Conservation (phyloP, 164 flowering plant genomes). For the Cinnamomum micranthum region DNA sequence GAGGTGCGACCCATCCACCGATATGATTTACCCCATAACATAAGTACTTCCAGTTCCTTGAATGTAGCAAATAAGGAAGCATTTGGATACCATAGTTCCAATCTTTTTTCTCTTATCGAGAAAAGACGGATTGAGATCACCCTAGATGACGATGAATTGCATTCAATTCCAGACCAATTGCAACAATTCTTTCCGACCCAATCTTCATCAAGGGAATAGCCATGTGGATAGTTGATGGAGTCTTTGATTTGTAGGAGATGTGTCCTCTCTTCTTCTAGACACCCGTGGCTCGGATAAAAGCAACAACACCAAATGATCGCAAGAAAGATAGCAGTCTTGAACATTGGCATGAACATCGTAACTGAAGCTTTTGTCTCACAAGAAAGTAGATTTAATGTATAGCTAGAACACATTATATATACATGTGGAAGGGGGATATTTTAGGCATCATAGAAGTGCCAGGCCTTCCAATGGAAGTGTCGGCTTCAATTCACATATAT, state of each 20-base stretch:
- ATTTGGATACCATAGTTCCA: slow-evolving; percentile 2
- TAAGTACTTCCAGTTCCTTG: background rate
- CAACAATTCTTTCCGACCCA: slow-evolving; percentile 1
- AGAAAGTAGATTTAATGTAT: too few relatives aligned
- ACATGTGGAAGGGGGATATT: too few relatives aligned
- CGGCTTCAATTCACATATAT: too few relatives aligned
- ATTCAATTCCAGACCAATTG: background rate
- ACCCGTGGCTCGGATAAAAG: background rate
- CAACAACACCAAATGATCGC: too few relatives aligned
- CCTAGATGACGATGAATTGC: background rate
- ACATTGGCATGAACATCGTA: too few relatives aligned
- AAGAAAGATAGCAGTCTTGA: too few relatives aligned
- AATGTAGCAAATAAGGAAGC: background rate
- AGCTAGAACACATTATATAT: too few relatives aligned
- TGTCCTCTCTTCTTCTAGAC: slow-evolving; percentile 1
- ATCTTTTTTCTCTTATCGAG: background rate
- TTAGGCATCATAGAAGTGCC: too few relatives aligned
- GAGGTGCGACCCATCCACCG: background rate
- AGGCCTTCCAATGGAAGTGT: too few relatives aligned
- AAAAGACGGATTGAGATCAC: background rate
- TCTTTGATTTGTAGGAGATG: background rate
- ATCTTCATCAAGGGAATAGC: background rate
- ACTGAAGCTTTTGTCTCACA: too few relatives aligned
- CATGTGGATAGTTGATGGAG: background rate
- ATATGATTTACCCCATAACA: background rate